These are phyloP conservation scores for Cercospora sp. DNA, from an alignment of 2,329 filamentous ascomycete species.

Conservation along the genomic window DNA sequence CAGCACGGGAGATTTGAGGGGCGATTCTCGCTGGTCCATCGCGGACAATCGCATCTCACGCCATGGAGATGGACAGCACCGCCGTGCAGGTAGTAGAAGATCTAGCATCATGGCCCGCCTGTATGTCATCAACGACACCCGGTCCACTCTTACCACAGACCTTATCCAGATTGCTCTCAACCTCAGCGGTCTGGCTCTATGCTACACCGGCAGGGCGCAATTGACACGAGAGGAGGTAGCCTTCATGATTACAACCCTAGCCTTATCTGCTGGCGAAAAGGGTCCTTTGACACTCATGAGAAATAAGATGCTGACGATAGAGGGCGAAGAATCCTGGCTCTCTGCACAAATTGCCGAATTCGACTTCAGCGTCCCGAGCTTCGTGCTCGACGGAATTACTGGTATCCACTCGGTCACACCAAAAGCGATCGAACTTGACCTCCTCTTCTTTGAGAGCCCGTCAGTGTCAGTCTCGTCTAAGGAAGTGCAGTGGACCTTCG, in stretches of 20 bases:
- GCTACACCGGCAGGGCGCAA: not conserved
- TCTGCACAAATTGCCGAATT: not conserved
- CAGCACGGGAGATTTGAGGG: not conserved
- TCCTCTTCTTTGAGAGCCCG: not conserved
- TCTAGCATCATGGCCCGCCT: conserved; percentile 9
- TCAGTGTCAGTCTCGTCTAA: not conserved
- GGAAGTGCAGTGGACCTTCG: not conserved
- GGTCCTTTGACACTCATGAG: conserved; percentile 3
- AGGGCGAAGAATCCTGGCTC: not conserved
- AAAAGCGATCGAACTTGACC: not conserved
- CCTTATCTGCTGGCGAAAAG: conserved; percentile 6
- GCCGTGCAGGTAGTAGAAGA: not conserved
- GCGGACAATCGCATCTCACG: conserved; percentile 6
- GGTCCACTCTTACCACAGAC: conserved; percentile 3
- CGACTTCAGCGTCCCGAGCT: not conserved
- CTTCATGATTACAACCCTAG: not conserved
- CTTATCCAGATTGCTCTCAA: conserved; percentile 2
- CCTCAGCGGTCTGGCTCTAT: conserved; percentile 6
- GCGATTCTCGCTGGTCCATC: not conserved
- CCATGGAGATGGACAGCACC: not conserved
- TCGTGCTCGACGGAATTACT: not conserved
- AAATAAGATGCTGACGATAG: not conserved
- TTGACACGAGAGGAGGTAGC: not conserved
- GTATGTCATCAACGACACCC: conserved; percentile 10
- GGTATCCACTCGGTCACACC: not conserved